These are phyloP conservation scores for Starmerella asiatica DNA, from an alignment of 805 yeast species.

Conservation along the genomic window DNA sequence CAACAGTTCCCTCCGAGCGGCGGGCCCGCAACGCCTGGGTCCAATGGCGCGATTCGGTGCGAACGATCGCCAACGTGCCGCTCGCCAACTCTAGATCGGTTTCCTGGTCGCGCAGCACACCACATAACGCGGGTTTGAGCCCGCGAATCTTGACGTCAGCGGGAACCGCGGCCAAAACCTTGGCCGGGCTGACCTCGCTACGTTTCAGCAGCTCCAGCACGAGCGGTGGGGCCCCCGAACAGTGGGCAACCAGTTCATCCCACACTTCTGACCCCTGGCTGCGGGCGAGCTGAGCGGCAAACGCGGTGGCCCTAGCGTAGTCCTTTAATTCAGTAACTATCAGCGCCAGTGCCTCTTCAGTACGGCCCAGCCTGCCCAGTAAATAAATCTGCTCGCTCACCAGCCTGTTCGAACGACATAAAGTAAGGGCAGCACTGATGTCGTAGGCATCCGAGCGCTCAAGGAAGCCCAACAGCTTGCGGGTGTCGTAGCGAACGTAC, in stretches of 20 bases:
- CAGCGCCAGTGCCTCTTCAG: slow-evolving; percentile 56
- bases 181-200: slow-evolving; percentile 41
- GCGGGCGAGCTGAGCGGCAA: slow-evolving; percentile 33
- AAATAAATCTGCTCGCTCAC: slow-evolving; percentile 67
- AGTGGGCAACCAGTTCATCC: slow-evolving; percentile 58
- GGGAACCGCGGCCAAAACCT: slow-evolving; percentile 54
- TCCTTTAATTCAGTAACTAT: slow-evolving; percentile 68
- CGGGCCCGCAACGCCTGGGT: slow-evolving; percentile 25
- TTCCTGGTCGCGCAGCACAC: slow-evolving; percentile 52
- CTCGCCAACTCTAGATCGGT: slow-evolving; percentile 37
- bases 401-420: slow-evolving; percentile 43
- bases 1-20: slow-evolving; percentile 27
- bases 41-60: slow-evolving; percentile 35
- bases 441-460: slow-evolving; percentile 43
- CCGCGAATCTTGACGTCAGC: slow-evolving; percentile 49
- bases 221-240: slow-evolving; percentile 61
- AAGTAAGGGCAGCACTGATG: slow-evolving; percentile 51
- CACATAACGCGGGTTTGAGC: slow-evolving; percentile 44
- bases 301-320: slow-evolving; percentile 66
- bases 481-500: slow-evolving; percentile 48
- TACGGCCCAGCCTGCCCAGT: slow-evolving; percentile 71
- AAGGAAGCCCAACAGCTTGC: slow-evolving; percentile 46
- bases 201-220: slow-evolving; percentile 56
- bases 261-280: slow-evolving; percentile 62
- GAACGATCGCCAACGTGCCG: slow-evolving; percentile 42